Conservation (phyloP, 805 yeast species). For the Cyberlindnera suaveolens region DNA sequence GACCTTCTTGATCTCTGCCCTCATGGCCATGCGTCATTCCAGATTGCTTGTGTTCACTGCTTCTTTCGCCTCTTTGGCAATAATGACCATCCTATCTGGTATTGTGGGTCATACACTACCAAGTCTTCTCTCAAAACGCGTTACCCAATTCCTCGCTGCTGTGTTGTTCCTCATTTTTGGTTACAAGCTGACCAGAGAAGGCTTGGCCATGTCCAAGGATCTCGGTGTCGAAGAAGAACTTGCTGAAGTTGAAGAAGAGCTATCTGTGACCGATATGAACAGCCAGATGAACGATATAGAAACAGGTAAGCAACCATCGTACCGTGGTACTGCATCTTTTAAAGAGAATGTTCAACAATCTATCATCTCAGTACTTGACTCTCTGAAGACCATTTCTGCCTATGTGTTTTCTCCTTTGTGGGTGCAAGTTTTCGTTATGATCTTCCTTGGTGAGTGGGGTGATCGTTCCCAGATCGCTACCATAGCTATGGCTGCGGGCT, state of each 20-base stretch:
- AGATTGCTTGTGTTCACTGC: conserved; percentile 81
- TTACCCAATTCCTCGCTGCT: conserved; percentile 80
- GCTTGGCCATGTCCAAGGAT: conserved; percentile 70
- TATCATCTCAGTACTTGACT: conserved; percentile 6
- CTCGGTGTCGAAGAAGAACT: conserved; percentile 91
- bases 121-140: conserved; percentile 66
- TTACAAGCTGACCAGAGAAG: conserved; percentile 68
- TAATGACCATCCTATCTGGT: conserved; percentile 92
- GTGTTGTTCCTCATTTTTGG: conserved; percentile 80
- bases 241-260: conserved; percentile 95
- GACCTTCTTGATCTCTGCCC: conserved; percentile 92
- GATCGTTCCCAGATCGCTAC: conserved; percentile 98
- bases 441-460: conserved; percentile 98
- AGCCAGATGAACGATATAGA: conserved; percentile 51
- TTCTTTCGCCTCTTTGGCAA: conserved; percentile 74
- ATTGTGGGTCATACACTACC: conserved; percentile 90
- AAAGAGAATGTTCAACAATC: conserved; percentile 2
- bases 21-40: conserved; percentile 95
- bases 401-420: conserved; percentile 74
- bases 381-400: conserved; percentile 11
- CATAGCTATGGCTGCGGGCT: conserved; percentile 97
- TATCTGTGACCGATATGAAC: conserved; percentile 57
- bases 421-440: conserved; percentile 93
- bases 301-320: conserved; percentile 20
- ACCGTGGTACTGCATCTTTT: conserved; percentile 1